Evolutionary conservation across 805 yeast species (phyloP).

Genomic region (Zygosaccharomyces bisporus): DNA sequence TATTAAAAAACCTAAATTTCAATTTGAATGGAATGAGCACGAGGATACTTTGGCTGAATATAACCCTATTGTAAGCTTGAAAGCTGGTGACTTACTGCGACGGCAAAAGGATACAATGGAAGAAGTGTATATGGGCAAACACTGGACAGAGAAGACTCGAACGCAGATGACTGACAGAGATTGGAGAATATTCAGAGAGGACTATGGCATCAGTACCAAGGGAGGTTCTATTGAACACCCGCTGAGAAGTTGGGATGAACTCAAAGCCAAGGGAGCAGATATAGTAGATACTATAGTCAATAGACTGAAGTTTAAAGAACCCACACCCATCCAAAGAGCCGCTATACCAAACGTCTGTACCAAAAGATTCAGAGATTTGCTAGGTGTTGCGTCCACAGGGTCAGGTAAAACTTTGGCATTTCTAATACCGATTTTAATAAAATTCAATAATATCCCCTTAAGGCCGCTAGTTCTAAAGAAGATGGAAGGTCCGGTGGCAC

Average conservation of each 20-base stretch:
- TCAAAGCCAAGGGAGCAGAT: conserved; percentile 42
- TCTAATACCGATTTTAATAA: conserved; percentile 64
- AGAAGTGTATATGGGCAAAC: conserved; percentile 28
- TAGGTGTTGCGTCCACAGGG: conserved; percentile 96
- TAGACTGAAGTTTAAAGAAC: conserved; percentile 51
- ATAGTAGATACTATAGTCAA: conserved; percentile 39
- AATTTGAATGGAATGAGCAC: conserved; percentile 62
- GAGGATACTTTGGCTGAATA: conserved; percentile 60
- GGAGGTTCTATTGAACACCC: conserved; percentile 49
- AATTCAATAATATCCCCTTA: conserved; percentile 46
- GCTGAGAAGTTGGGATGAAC: conserved; percentile 70
- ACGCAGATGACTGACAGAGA: conserved; percentile 73
- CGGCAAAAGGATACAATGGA: conserved; percentile 16
- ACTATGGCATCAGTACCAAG: conserved; percentile 59
- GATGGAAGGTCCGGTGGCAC: conserved; percentile 64
- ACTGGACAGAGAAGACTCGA: conserved; percentile 68
- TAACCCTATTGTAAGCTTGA: conserved; percentile 40
- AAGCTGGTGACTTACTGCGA: conserved; percentile 17
- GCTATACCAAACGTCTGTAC: conserved; percentile 68
- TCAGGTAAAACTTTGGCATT: conserved; percentile 91
- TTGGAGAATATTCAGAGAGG: conserved; percentile 85
- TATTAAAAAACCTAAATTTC: conserved; percentile 40
- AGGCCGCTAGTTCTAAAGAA: conserved; percentile 44
- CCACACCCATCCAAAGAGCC: conserved; percentile 90
- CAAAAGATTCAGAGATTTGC: conserved; percentile 50